Evolutionary conservation across 176 grass and related monocot genomes (phyloP).

Genomic region (Ampelocalamus luodianensis): DNA sequence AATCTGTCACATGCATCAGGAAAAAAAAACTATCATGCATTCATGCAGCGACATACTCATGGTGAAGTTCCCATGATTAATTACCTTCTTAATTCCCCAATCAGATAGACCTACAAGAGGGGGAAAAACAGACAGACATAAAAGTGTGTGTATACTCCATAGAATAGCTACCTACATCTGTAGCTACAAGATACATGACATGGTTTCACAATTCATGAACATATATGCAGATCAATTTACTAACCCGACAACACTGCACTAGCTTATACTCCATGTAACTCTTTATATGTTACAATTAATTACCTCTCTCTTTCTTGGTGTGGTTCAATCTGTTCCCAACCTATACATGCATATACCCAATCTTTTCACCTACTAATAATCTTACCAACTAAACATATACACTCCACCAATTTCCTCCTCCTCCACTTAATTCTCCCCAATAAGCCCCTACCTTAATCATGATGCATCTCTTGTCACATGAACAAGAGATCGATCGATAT

Average conservation of each 20-base stretch:
- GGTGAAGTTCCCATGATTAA: conserved; percentile 13
- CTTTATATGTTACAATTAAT: conserved; percentile 67
- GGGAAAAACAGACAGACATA: neutral
- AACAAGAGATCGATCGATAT: conserved; percentile 33
- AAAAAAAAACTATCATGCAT: neutral
- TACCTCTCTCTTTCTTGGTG: conserved; percentile 13
- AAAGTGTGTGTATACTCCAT: neutral
- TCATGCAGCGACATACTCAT: conserved; percentile 17
- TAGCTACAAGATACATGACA: conserved; percentile 39
- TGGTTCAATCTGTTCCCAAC: conserved; percentile 36
- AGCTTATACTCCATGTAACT: conserved; percentile 35
- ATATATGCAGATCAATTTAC: conserved; percentile 31
- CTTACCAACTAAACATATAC: conserved; percentile 41
- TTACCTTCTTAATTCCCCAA: conserved; percentile 31
- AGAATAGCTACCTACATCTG: conserved; percentile 40
- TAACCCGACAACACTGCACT: conserved; percentile 41
- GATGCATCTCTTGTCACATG: conserved; percentile 25
- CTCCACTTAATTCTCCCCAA: neutral
- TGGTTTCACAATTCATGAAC: conserved; percentile 37
- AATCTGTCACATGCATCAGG: conserved; percentile 3
- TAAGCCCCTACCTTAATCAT: conserved; percentile 38
- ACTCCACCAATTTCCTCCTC: conserved; percentile 26
- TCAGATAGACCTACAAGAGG: conserved; percentile 28
- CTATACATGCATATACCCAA: conserved; percentile 45
- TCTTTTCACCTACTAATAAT: conserved; percentile 50